Conservation (phyloP, 2,329 filamentous ascomycete genomes). For the Pseudogymnoascus sp. region DNA sequence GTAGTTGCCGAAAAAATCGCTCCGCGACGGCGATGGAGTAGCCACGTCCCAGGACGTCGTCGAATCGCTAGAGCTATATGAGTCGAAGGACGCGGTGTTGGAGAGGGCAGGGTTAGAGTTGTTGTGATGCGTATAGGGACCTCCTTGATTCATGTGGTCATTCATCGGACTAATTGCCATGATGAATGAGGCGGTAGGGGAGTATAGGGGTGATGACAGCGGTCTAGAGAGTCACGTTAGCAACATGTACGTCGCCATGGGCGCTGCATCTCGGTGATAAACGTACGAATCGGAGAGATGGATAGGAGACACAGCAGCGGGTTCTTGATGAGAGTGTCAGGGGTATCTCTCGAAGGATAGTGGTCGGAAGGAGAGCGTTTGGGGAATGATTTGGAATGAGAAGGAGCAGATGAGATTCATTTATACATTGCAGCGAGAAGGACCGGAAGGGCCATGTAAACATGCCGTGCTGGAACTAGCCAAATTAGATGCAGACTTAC, state of each 20-base stretch:
- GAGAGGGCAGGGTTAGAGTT: not conserved
- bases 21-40: not conserved
- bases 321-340: conserved; percentile 22
- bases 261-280: conserved; percentile 30
- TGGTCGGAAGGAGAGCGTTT: conserved; percentile 37
- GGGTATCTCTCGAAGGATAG: conserved; percentile 31
- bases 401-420: conserved; percentile 7
- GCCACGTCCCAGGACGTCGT: conserved; percentile 3
- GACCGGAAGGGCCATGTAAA: not conserved
- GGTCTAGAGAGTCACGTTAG: conserved; percentile 17
- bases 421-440: conserved; percentile 5
- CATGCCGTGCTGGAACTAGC: not conserved
- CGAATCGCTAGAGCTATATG: not conserved
- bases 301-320: conserved; percentile 32
- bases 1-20: not conserved
- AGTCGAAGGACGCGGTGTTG: not conserved
- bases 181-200: conserved; percentile 9
- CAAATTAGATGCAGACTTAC: conserved; percentile 6
- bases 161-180: not conserved
- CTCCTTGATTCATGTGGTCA: conserved; percentile 6
- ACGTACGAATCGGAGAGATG: conserved; percentile 26
- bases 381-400: conserved; percentile 21
- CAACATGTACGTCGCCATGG: conserved; percentile 27
- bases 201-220: conserved; percentile 30
- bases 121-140: not conserved